These are phyloP conservation scores for Boletus tylopilopsis DNA, from an alignment of 768 basidiomycete genomes.

Conservation along the genomic window DNA sequence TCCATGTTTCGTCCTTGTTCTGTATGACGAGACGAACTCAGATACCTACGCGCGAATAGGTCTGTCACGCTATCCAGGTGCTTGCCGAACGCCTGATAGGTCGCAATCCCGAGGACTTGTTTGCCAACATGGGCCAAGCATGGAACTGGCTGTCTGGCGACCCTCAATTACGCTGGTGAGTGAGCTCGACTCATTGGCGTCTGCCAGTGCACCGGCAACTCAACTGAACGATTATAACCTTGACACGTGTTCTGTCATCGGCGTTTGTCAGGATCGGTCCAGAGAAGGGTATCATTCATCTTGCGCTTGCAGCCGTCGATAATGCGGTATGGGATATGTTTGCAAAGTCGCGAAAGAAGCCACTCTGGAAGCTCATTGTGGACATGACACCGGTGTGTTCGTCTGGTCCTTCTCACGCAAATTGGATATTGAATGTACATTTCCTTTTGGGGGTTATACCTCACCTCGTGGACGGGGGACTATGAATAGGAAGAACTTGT, in stretches of 20 bases:
- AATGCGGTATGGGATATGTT: constrained; percentile 94
- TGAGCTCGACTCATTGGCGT: no score
- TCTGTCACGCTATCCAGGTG: constrained; percentile 74
- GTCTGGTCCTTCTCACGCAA: constrained; percentile 6
- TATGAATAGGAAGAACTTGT: constrained; percentile 76
- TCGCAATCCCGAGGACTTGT: constrained; percentile 76
- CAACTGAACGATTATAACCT: background rate
- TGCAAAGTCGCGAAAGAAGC: constrained; percentile 72
- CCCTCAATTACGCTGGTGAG: constrained; percentile 84
- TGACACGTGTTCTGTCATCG: background rate
- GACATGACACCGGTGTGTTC: constrained; percentile 75
- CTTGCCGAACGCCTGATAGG: constrained; percentile 80
- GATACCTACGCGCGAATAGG: constrained; percentile 30
- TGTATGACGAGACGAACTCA: background rate
- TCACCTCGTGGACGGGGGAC: constrained; percentile 2
- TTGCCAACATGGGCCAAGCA: constrained; percentile 82
- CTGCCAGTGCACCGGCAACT: no score
- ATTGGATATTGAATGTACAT: background rate
- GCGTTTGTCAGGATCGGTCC: constrained; percentile 66
- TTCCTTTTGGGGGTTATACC: background rate
- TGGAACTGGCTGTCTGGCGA: constrained; percentile 85
- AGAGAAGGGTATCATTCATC: constrained; percentile 90
- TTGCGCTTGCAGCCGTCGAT: constrained; percentile 81
- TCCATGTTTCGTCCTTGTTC: background rate
- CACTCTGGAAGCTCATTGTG: constrained; percentile 87